Evolutionary conservation across 495 filamentous ascomycete genomes (phyloP).

Genomic region (Penicillium angulare): DNA sequence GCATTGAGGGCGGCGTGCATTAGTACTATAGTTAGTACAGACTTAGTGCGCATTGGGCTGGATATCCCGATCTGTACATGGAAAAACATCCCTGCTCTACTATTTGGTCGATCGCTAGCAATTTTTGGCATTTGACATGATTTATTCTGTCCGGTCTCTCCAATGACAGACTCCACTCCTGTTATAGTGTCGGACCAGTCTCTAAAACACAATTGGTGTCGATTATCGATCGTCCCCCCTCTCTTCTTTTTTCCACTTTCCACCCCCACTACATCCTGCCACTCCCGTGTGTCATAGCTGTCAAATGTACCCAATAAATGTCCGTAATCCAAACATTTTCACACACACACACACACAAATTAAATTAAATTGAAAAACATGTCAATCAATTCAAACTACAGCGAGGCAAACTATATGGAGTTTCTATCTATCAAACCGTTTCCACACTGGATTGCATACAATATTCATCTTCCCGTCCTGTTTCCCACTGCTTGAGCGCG

Average conservation of each 20-base stretch:
- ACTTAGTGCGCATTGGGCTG: background rate
- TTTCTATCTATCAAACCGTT: background rate
- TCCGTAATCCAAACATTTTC: background rate
- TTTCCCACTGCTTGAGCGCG: background rate
- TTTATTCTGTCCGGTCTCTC: background rate
- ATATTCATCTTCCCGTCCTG: background rate
- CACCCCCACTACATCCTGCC: background rate
- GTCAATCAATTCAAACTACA: too few relatives aligned
- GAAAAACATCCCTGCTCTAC: constrained; percentile 9
- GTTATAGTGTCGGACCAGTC: constrained; percentile 5
- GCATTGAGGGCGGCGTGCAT: background rate
- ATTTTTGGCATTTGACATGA: background rate
- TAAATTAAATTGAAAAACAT: too few relatives aligned
- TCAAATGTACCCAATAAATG: constrained; percentile 1
- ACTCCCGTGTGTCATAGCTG: constrained; percentile 1
- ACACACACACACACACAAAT: background rate
- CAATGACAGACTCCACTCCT: constrained; percentile 5
- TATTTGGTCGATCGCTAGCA: constrained; percentile 13
- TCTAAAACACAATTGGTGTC: constrained; percentile 15
- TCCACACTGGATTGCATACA: background rate
- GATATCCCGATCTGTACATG: constrained; percentile 3
- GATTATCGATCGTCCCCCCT: constrained; percentile 21
- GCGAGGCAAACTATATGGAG: background rate
- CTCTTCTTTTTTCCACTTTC: background rate
- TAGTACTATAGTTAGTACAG: background rate